Percentiles rank a stretch among this genome's conserved stretches.
These are phyloP conservation scores for Sporodiniella umbellata DNA, from an alignment of 371 early-diverging fungal genomes.

Conservation along the genomic window DNA sequence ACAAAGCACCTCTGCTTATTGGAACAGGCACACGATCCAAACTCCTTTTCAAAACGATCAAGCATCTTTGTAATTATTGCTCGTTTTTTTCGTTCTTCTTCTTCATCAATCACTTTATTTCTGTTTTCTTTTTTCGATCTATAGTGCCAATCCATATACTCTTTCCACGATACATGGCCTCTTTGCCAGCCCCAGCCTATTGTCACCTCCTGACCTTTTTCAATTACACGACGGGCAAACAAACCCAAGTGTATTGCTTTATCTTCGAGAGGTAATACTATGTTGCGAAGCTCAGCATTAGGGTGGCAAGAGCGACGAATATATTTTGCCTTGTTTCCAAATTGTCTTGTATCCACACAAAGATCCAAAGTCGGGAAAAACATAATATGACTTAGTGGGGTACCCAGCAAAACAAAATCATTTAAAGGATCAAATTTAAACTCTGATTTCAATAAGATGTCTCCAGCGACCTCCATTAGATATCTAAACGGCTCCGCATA, in stretches of 20 bases:
- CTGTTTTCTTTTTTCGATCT: constrained; percentile 6
- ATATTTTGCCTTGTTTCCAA: constrained; percentile 67
- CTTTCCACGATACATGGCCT: constrained; percentile 32
- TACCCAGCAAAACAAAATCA: constrained; percentile 57
- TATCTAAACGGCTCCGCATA: constrained; percentile 51
- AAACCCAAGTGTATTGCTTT: constrained; percentile 62
- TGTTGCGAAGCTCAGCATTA: constrained; percentile 66
- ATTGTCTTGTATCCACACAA: constrained; percentile 70
- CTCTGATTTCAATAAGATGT: constrained; percentile 58
- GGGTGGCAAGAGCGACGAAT: constrained; percentile 69
- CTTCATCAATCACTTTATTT: constrained; percentile 28
- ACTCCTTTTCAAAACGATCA: constrained; percentile 25
- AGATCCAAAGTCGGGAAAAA: constrained; percentile 67
- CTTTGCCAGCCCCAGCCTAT: constrained; percentile 61
- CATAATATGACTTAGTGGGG: constrained; percentile 66
- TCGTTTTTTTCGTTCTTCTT: constrained; percentile 20
- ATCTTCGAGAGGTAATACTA: constrained; percentile 50
- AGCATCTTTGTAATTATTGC: constrained; percentile 41
- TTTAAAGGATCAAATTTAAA: constrained; percentile 64
- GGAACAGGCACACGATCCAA: constrained; percentile 46
- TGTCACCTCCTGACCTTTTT: constrained; percentile 69
- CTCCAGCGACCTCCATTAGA: constrained; percentile 76
- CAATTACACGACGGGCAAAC: constrained; percentile 61
- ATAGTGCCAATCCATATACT: constrained; percentile 20
- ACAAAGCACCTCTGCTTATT: constrained; percentile 39